These are phyloP conservation scores for Colletotrichum spinosum DNA, from an alignment of 2,329 filamentous ascomycete genomes.

Conservation along the genomic window DNA sequence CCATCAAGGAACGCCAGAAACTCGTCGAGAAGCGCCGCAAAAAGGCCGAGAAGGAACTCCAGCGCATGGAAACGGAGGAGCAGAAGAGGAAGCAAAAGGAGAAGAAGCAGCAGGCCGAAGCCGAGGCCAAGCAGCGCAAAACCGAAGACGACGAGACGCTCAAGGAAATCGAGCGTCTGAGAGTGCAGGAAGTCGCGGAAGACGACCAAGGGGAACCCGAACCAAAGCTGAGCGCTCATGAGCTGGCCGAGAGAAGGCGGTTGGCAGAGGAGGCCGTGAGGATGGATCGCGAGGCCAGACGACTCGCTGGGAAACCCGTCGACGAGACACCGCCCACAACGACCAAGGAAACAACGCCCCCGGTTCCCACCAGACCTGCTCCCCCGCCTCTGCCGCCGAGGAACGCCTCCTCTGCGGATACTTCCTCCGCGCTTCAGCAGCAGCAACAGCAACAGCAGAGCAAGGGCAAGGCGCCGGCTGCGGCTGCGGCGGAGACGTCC, in stretches of 20 bases:
- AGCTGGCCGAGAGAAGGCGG: too few relatives aligned
- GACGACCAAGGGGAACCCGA: slow-evolving; percentile 37
- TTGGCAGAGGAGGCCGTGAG: slow-evolving; percentile 14
- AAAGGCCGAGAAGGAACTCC: slow-evolving; percentile 55
- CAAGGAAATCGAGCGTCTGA: not conserved
- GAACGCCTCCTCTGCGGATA: slow-evolving; percentile 9
- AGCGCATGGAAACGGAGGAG: slow-evolving; percentile 46
- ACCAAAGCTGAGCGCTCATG: slow-evolving; percentile 10
- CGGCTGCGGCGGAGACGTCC: slow-evolving; percentile 33
- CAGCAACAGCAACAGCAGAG: slow-evolving; percentile 32
- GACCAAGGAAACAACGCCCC: not conserved
- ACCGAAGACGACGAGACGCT: too few relatives aligned
- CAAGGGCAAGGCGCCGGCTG: slow-evolving; percentile 30
- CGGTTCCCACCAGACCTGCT: too few relatives aligned
- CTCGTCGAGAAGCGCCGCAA: slow-evolving; percentile 65
- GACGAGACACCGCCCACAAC: not conserved
- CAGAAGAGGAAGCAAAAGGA: slow-evolving; percentile 47
- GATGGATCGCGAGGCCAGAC: slow-evolving; percentile 2
- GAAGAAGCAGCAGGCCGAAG: slow-evolving; percentile 33
- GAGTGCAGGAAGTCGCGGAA: slow-evolving; percentile 35
- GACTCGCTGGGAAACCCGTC: not conserved
- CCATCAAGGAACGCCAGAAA: slow-evolving; percentile 72
- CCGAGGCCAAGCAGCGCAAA: slow-evolving; percentile 34
- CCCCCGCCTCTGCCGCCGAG: slow-evolving; percentile 8
- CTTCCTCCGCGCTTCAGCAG: too few relatives aligned